A percentile compares a stretch with the other conserved stretches of the same genome.
phyloP scores from a whole-genome alignment of 1,284 basidiomycete genomes.

The Sporisorium graminicola region DNA sequence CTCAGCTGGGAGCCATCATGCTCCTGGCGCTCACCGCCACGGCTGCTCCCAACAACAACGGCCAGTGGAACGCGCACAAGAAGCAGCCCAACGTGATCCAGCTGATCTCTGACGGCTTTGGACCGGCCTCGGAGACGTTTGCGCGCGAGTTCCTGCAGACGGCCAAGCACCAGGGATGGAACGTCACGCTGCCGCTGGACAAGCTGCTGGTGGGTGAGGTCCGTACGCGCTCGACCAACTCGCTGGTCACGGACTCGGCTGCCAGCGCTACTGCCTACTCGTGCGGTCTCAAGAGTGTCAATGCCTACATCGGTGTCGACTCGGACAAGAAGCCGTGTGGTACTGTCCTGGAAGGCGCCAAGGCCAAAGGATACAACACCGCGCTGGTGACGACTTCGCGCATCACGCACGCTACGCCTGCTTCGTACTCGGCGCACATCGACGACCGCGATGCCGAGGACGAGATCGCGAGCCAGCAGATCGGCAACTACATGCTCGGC shows the following conservation, averaged over 20 bases:
- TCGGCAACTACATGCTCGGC: conserved; percentile 65
- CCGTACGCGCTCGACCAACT: conserved; percentile 65
- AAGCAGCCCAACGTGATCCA: conserved; percentile 56
- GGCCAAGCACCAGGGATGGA: conserved; percentile 45
- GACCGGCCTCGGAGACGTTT: conserved; percentile 68
- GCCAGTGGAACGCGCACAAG: conserved; percentile 16
- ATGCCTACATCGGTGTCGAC: conserved; percentile 68
- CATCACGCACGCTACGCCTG: conserved; percentile 69
- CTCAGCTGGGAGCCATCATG: conserved; percentile 39
- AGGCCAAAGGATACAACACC: conserved; percentile 64
- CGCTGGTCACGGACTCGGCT: conserved; percentile 69
- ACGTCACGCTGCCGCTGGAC: conserved; percentile 62
- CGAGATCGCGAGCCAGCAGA: conserved; percentile 66
- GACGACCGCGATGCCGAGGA: conserved; percentile 68
- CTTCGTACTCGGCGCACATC: conserved; percentile 64
- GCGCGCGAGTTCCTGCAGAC: conserved; percentile 63
- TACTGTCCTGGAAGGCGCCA: conserved; percentile 69
- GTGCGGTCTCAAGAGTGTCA: conserved; percentile 64
- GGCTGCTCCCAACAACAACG: conserved; percentile 39
- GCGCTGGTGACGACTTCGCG: conserved; percentile 66
- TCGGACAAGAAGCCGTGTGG: conserved; percentile 67
- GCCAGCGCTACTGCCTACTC: conserved; percentile 69
- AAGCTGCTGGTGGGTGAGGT: conserved; percentile 65
- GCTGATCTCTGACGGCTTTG: conserved; percentile 67
- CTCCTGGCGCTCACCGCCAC: conserved; percentile 35